Evolutionary conservation across 2,329 filamentous ascomycete species (phyloP), one percentile per base, ranked within the genome.

Genomic region (Tolypocladium pustulatum): DNA sequence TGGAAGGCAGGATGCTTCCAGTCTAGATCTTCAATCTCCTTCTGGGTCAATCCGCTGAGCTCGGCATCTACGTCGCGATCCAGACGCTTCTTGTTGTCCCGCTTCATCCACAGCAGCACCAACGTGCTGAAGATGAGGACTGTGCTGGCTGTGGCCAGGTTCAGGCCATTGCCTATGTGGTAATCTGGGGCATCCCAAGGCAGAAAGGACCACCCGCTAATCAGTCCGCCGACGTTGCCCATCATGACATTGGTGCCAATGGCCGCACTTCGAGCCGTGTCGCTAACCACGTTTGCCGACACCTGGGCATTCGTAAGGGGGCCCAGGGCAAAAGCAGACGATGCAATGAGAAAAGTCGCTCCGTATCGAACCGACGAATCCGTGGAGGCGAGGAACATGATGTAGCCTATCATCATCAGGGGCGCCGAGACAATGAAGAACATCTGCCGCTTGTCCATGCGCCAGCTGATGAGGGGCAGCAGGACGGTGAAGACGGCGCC

Each of bases 81-180:
- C 13, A 66, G 67, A 3, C 72, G 63, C 59, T 61, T 67, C 55
- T 55, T 84, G 61, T 90, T 90, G 63, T 87, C 82, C 65, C 68
- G 69, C 56, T 74, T 77, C 78, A 89, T 88, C 81, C 83, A 90
- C 4, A 79, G 60, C 60, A 83, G 70, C 57, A 85, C 69, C 1
- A 68, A 46, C 0, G 78, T 73, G 6, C 74, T 73, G 1, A 79
- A 53, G 1, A 89, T 59, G 3, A 89, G 65, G 0, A 82, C 81
- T 0, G 73, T 75, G 20, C 75, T 75, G 0, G 65, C 64, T 1
- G 84, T 84, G 0, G 83, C 87, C 57, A 90, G 66, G 66, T 90
- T 90, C 40, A 90, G 69, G 0, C 87, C 87, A 65, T 90, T 90
- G 1, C 87, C 87, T 58, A 89, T 88, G 61, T 76, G 83, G 65